Percentiles rank a stretch among this genome's conserved stretches.
Conservation (phyloP, 768 basidiomycete genomes). For the Mycena filopes region DNA sequence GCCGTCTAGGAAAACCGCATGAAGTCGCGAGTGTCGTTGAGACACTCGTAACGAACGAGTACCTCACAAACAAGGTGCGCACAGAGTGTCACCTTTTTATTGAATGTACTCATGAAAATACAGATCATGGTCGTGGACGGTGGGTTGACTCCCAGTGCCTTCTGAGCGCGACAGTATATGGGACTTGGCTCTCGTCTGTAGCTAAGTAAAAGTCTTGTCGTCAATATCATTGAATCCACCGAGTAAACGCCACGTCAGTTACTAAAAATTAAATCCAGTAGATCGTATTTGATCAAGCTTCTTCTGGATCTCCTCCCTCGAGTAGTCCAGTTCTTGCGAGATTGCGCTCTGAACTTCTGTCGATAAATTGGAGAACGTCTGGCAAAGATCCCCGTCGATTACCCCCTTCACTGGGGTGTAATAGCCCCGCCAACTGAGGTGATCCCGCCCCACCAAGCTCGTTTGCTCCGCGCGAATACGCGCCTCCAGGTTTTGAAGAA, state of each 20-base stretch:
- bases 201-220: too few relatives aligned
- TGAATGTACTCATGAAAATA: neutral
- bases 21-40: slow-evolving; percentile 65
- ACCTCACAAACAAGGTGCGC: slow-evolving; percentile 67
- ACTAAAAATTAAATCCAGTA: slow-evolving; percentile 72
- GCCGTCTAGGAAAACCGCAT: slow-evolving; percentile 59
- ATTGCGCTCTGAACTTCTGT: slow-evolving; percentile 87
- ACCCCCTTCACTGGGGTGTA: slow-evolving; percentile 95
- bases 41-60: slow-evolving; percentile 59
- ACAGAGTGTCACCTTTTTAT: slow-evolving; percentile 3
- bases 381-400: slow-evolving; percentile 96
- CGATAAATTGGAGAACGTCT: slow-evolving; percentile 84
- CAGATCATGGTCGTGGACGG: slow-evolving; percentile 62
- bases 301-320: slow-evolving; percentile 93
- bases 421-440: slow-evolving; percentile 94
- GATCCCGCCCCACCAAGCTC: slow-evolving; percentile 91
- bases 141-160: slow-evolving; percentile 54
- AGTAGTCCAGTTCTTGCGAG: slow-evolving; percentile 90
- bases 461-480: slow-evolving; percentile 92
- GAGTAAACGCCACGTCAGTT: too few relatives aligned
- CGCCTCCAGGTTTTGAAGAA: slow-evolving; percentile 93
- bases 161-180: slow-evolving; percentile 38
- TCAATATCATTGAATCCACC: too few relatives aligned
- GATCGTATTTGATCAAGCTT: slow-evolving; percentile 91
- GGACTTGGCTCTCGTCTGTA: neutral